Evolutionary conservation across 108 stramenopile genomes (phyloP), one percentile per base, ranked within the genome.

Genomic region (Phaeodactylum tricornutum): DNA sequence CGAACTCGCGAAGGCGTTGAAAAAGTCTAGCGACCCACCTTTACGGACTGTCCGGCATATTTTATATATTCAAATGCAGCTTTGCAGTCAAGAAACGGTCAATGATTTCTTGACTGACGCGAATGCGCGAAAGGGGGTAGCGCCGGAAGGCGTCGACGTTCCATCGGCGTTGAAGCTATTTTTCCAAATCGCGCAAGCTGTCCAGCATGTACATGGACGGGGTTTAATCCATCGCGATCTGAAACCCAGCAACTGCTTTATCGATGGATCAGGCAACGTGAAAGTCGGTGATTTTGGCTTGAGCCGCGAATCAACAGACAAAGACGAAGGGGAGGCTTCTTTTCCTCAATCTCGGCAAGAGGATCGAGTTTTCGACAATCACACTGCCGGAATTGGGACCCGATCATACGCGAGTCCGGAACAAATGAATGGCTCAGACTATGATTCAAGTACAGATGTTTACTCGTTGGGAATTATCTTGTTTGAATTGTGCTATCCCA

Each of bases 51-150:
- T 55, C 0, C 45, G 21, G 23, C 81, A 84, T 38, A 80, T 73
- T 39, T 63, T 97, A 22, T 95, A 91, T 69, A 97, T 97, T 53
- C 94, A 96, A 59, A 97, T 97, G 96, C 93, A 95, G 68, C 90
- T 90, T 53, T 97, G 96, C 64, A 59, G 71, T 36, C 81, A 82
- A 29, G 74, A 82, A 39, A 96, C 94, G 4, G 65, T 97, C 28
- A 79, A 72, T 19, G 80, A 94, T 27, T 93, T 91, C 29, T 51
- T 87, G 15, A 47, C 64, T 12, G 69, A 75, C 53, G 55, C 58
- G n/a, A 61, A 82, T 17, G 64, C 75, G 3, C 66, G 90, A 27
- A 50, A 53, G 31, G 76, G 77, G n/a, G 36, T n/a, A 16, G 11
- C 52, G 25, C 29, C 37, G 29, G n/a, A n/a, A n/a, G 43, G 28